Evolutionary conservation across 805 yeast genomes (phyloP).

Genomic region (Torulaspora quercuum): DNA sequence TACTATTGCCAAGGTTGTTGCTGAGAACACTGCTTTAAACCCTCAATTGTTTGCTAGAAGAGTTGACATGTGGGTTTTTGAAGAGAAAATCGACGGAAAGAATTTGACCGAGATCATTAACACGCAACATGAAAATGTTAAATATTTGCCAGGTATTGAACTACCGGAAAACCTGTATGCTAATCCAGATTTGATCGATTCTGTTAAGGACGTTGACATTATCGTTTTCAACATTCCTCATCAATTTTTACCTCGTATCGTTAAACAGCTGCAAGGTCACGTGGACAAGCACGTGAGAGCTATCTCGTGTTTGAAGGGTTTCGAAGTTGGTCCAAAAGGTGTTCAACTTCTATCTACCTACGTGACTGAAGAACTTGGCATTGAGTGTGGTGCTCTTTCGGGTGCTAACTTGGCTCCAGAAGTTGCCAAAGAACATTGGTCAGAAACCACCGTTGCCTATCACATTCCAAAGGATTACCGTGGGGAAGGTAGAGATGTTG

Average conservation of each 20-base stretch:
- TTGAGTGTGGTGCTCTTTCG: slow-evolving; percentile 92
- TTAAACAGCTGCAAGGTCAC: slow-evolving; percentile 71
- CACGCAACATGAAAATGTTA: slow-evolving; percentile 86
- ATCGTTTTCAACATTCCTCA: slow-evolving; percentile 94
- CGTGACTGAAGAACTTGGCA: slow-evolving; percentile 74
- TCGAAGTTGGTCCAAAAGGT: slow-evolving; percentile 81
- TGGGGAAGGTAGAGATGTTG: slow-evolving; percentile 52
- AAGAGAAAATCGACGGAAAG: slow-evolving; percentile 74
- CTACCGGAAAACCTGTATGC: slow-evolving; percentile 87
- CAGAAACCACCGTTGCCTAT: slow-evolving; percentile 96
- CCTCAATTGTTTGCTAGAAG: slow-evolving; percentile 65
- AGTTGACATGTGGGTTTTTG: slow-evolving; percentile 96
- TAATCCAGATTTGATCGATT: slow-evolving; percentile 73
- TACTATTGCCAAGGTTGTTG: slow-evolving; percentile 90
- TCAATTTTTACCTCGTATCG: slow-evolving; percentile 81
- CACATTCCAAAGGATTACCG: slow-evolving; percentile 59
- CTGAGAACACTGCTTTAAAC: slow-evolving; percentile 77
- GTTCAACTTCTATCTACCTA: slow-evolving; percentile 77
- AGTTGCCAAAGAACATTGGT: slow-evolving; percentile 93
- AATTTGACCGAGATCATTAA: slow-evolving; percentile 90
- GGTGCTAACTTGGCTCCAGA: slow-evolving; percentile 98
- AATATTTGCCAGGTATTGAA: slow-evolving; percentile 83
- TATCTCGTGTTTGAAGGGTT: slow-evolving; percentile 92
- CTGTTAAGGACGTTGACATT: slow-evolving; percentile 79
- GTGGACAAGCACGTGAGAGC: slow-evolving; percentile 73